A percentile compares a stretch with the other conserved stretches of the same genome.
Evolutionary conservation across 495 filamentous ascomycete genomes (phyloP).

Genomic region (Neurospora sp.): DNA sequence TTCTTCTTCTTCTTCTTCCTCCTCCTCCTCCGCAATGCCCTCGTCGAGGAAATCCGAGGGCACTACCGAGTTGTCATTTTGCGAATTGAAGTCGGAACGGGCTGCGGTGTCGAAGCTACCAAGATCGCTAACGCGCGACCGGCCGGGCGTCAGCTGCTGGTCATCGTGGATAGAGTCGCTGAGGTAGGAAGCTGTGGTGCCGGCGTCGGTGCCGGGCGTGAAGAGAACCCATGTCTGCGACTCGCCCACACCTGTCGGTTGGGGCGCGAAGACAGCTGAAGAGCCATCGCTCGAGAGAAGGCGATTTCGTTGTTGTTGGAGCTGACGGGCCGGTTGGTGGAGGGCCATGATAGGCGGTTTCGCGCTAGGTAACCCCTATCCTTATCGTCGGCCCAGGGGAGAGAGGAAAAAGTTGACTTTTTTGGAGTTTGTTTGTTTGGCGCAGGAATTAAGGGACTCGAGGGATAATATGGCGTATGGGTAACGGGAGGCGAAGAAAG

Average conservation of each 20-base stretch:
- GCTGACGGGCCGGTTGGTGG: slow-evolving; percentile 59
- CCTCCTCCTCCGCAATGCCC: slow-evolving; percentile 45
- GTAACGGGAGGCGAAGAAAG: neutral
- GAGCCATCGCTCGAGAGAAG: slow-evolving; percentile 33
- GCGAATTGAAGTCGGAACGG: slow-evolving; percentile 33
- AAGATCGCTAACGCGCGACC: slow-evolving; percentile 73
- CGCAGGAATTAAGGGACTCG: neutral
- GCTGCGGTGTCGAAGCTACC: slow-evolving; percentile 66
- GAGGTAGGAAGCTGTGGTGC: slow-evolving; percentile 54
- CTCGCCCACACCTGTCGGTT: slow-evolving; percentile 44
- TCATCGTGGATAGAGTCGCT: slow-evolving; percentile 59
- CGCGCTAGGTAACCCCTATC: neutral
- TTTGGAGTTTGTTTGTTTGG: neutral
- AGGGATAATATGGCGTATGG: neutral
- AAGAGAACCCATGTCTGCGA: slow-evolving; percentile 96
- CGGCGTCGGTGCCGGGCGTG: slow-evolving; percentile 59
- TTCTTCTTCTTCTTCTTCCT: slow-evolving; percentile 39
- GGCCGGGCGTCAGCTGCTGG: slow-evolving; percentile 56
- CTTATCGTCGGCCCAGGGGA: neutral
- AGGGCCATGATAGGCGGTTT: slow-evolving; percentile 61
- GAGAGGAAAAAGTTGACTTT: neutral
- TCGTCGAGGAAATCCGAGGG: slow-evolving; percentile 37
- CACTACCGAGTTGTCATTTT: slow-evolving; percentile 29
- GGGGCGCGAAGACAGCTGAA: slow-evolving; percentile 31
- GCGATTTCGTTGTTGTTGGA: slow-evolving; percentile 41